A percentile compares a stretch with the other conserved stretches of the same genome.
phyloP scores from a whole-genome alignment of 106 monocot genomes.

The Dioscorea alata region DNA sequence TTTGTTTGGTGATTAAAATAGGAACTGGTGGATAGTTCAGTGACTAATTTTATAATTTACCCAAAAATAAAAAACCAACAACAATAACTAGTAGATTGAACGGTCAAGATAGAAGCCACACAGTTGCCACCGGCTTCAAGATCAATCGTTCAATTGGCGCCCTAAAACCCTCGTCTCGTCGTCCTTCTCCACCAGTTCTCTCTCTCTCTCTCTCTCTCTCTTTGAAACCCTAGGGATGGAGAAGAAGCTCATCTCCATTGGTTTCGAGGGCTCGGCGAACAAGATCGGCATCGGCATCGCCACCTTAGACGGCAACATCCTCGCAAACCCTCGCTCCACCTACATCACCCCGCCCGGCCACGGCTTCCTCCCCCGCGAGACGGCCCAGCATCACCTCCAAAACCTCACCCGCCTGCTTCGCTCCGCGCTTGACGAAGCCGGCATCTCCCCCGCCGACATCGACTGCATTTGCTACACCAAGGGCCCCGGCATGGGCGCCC shows the following conservation, averaged over 20 bases:
- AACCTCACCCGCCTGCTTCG: conserved; percentile 73
- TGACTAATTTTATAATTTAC: no score
- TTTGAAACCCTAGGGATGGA: background rate
- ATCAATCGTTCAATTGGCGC: no score
- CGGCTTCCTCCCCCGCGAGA: conserved; percentile 97
- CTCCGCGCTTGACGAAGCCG: conserved; percentile 48
- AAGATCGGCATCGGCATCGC: conserved; percentile 88
- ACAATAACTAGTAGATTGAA: no score
- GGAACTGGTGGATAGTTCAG: no score
- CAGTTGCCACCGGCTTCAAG: no score
- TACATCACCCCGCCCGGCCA: conserved; percentile 97
- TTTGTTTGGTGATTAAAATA: no score
- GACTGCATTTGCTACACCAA: conserved; percentile 96
- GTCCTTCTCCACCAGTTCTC: background rate
- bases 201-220: background rate
- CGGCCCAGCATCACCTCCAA: conserved; percentile 91
- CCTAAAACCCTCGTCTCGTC: background rate
- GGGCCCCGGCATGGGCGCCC: conserved; percentile 98
- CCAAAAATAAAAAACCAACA: no score
- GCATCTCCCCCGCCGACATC: conserved; percentile 51
- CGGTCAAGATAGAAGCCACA: no score
- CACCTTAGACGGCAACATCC: conserved; percentile 60
- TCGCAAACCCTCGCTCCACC: conserved; percentile 92
- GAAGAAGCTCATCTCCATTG: conserved; percentile 43
- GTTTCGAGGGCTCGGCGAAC: conserved; percentile 96